These are phyloP conservation scores for Trichoderma endophyticum DNA, from an alignment of 2,329 filamentous ascomycete species.

Conservation along the genomic window DNA sequence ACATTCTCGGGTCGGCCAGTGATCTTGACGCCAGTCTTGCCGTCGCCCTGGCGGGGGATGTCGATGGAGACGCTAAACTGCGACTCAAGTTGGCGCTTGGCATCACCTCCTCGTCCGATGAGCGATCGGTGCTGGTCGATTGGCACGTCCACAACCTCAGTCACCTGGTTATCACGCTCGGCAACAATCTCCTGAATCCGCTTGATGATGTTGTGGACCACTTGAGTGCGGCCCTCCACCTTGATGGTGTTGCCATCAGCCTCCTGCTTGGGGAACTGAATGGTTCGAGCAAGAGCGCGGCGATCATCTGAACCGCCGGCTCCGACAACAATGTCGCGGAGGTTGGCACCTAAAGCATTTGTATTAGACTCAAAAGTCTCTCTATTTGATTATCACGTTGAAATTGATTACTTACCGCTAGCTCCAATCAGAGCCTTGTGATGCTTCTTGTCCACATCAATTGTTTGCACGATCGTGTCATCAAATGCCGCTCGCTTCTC, in stretches of 20 bases:
- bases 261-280: constrained; percentile 91
- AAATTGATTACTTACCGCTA: constrained; percentile 61
- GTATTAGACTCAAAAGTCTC: neutral
- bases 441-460: constrained; percentile 92
- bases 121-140: constrained; percentile 85
- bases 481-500: constrained; percentile 86
- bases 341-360: constrained; percentile 62
- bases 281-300: constrained; percentile 78
- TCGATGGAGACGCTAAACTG: constrained; percentile 85
- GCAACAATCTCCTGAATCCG: constrained; percentile 77
- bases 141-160: constrained; percentile 75
- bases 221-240: constrained; percentile 75
- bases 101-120: constrained; percentile 88
- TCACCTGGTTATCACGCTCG: constrained; percentile 80
- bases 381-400: neutral
- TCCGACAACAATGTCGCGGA: constrained; percentile 80
- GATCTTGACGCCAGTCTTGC: constrained; percentile 81
- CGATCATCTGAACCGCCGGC: constrained; percentile 88
- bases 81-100: constrained; percentile 78
- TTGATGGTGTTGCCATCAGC: constrained; percentile 79
- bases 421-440: constrained; percentile 86
- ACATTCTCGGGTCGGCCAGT: constrained; percentile 75
- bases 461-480: constrained; percentile 76
- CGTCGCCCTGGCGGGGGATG: constrained; percentile 84
- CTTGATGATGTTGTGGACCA: constrained; percentile 86